A percentile compares a stretch with the other conserved stretches of the same genome.
Evolutionary conservation across 805 yeast genomes (phyloP).

Genomic region (Metschnikowia orientalis): DNA sequence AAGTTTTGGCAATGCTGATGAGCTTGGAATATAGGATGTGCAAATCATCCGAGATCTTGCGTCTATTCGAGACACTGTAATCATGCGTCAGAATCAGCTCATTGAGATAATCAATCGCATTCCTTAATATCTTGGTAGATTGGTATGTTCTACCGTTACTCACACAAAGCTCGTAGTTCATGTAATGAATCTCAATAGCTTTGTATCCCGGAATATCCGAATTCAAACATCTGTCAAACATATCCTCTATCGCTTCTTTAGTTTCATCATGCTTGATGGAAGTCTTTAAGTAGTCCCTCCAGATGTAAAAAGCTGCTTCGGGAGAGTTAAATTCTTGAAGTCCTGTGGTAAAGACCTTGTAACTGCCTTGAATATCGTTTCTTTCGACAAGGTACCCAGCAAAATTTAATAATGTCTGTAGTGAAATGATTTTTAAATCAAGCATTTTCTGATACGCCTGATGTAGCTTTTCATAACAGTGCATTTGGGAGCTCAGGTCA

Average conservation of each 20-base stretch:
- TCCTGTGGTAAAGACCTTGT: constrained; percentile 65
- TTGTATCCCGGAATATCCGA: constrained; percentile 41
- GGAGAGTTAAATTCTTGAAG: constrained; percentile 58
- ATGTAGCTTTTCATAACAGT: constrained; percentile 14
- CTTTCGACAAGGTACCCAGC: constrained; percentile 55
- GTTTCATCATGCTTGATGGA: constrained; percentile 27
- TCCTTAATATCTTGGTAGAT: constrained; percentile 30
- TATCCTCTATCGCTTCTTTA: constrained; percentile 49
- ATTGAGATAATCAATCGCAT: constrained; percentile 14
- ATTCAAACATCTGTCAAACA: constrained; percentile 64
- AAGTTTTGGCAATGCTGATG: constrained; percentile 4
- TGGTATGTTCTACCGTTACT: constrained; percentile 47
- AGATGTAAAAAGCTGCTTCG: constrained; percentile 53
- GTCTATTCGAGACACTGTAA: no score
- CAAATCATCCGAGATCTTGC: constrained; percentile 24
- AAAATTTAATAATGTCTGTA: constrained; percentile 60
- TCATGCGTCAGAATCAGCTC: no score
- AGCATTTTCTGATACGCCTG: constrained; percentile 29
- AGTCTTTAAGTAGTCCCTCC: constrained; percentile 62
- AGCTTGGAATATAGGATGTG: constrained; percentile 19
- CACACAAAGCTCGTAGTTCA: constrained; percentile 63
- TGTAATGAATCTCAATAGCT: constrained; percentile 46
- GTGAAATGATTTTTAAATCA: constrained; percentile 60
- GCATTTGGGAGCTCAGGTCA: constrained; percentile 21
- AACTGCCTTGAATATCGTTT: constrained; percentile 45